Evolutionary conservation across 1,284 basidiomycete species (phyloP).

Genomic region (Neotropicomus parvogracilis): DNA sequence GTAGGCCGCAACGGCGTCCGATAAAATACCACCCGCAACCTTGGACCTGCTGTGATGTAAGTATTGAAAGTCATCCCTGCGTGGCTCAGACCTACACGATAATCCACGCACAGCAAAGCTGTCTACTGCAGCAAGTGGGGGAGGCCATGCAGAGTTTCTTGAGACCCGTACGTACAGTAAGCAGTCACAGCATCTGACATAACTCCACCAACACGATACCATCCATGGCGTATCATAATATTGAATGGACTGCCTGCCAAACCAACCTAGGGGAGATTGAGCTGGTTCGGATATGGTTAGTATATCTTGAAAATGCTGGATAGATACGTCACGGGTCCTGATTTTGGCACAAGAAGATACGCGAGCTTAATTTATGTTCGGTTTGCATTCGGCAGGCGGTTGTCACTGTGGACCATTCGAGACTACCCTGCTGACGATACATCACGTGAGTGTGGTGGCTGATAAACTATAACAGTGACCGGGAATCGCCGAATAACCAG

Average conservation of each 20-base stretch:
- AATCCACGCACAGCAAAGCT: slow-evolving; percentile 32
- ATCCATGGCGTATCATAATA: slow-evolving; percentile 39
- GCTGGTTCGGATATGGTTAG: slow-evolving; percentile 12
- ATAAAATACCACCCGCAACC: slow-evolving; percentile 22
- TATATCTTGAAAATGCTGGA: slow-evolving; percentile 7
- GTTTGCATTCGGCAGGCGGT: too few relatives aligned
- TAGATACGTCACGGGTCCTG: slow-evolving; percentile 10
- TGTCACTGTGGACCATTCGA: too few relatives aligned
- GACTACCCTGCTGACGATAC: neutral
- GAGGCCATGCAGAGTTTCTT: slow-evolving; percentile 39
- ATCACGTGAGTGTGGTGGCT: slow-evolving; percentile 22
- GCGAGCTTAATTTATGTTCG: too few relatives aligned
- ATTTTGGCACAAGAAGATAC: neutral
- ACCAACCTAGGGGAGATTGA: too few relatives aligned
- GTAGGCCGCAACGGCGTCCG: slow-evolving; percentile 25
- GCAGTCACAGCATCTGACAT: slow-evolving; percentile 39
- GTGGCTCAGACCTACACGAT: neutral
- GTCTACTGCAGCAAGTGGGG: slow-evolving; percentile 40
- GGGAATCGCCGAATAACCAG: slow-evolving; percentile 26
- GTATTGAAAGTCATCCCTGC: slow-evolving; percentile 10
- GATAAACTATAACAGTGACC: slow-evolving; percentile 36
- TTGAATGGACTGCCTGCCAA: slow-evolving; percentile 35
- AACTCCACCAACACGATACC: slow-evolving; percentile 37
- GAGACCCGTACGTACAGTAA: slow-evolving; percentile 38
- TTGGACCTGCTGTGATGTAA: slow-evolving; percentile 24